Base-by-base conservation (phyloP, 805 yeast species). In the Jamesozyma hellenica region DNA sequence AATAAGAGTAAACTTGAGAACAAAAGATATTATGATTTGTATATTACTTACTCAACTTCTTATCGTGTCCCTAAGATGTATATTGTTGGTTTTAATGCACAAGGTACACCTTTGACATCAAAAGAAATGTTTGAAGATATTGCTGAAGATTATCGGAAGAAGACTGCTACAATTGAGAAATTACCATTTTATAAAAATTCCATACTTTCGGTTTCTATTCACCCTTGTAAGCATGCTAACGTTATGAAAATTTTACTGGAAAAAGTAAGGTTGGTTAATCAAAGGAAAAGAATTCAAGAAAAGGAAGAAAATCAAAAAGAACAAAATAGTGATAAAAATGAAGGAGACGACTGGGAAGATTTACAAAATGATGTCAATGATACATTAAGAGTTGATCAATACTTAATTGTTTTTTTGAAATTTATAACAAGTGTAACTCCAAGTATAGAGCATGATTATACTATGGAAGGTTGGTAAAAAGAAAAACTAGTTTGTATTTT, bases 391-490 rank as follows among this genome's bases (percentile, higher is more conserved):
- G 96, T 82, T 1, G 97, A 92, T 58, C 96, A 88, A 56, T 92
- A 92, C 57, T 64, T 92, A 48, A 71, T 92, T 28, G 80, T 90
- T 13, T 92, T 92, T 59, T 70, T 92, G 53, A 92, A 92, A 63
- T 92, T 92, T 55, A 90, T 92, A 35, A 83, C 96, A 8, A 85
- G 96, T 65, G 97, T 92, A 8, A 88, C 95, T 1, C 98, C 98
- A 0, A 95, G 96, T 14, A 88, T 92, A 41, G 95, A 90, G 64
- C 94, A 90, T 61, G 98, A 92, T 53, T 87, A 87, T 58, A 92
- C 98, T n/a, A 92, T 90, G 96, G 88, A 87, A 59, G 96, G 95
- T 1, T 75, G 82, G 54, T 81, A 55, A 53, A n/a, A 4, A 5
- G n/a, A n/a, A n/a, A n/a, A n/a, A n/a, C n/a, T n/a, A n/a, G n/a